phyloP scores from a whole-genome alignment of 2,329 filamentous ascomycete genomes.

The Aspergillus sp. region DNA sequence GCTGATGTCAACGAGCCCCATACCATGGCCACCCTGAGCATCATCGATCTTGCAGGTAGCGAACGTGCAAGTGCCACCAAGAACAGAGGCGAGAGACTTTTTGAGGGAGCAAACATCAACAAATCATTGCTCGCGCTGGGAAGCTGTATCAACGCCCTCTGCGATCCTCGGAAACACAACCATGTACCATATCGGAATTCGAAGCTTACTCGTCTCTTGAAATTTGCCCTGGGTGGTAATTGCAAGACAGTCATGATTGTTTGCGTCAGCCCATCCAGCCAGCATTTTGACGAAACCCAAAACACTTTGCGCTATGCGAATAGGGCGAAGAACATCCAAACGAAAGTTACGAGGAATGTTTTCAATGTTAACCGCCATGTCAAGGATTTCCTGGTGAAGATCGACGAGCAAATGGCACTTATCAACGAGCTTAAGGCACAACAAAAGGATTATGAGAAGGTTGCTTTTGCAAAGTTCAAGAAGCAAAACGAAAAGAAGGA shows the following conservation, averaged over 20 bases:
- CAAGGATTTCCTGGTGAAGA: constrained; percentile 98
- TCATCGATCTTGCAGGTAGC: constrained; percentile 94
- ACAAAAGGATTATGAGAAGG: constrained; percentile 79
- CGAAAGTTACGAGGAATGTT: constrained; percentile 97
- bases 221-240: constrained; percentile 95
- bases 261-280: constrained; percentile 92
- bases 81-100: constrained; percentile 83
- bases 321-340: constrained; percentile 98
- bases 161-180: constrained; percentile 83
- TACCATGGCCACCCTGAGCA: constrained; percentile 96
- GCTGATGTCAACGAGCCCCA: constrained; percentile 89
- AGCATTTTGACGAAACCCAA: constrained; percentile 96
- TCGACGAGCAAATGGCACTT: constrained; percentile 94
- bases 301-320: constrained; percentile 98
- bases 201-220: constrained; percentile 89
- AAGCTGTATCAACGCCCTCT: constrained; percentile 97
- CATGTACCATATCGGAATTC: constrained; percentile 98
- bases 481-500: constrained; percentile 87
- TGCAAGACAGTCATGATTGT: constrained; percentile 99
- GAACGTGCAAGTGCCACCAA: constrained; percentile 95
- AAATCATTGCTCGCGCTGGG: constrained; percentile 92
- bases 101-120: constrained; percentile 98
- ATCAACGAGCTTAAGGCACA: constrained; percentile 94
- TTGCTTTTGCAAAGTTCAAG: constrained; percentile 81
- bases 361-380: constrained; percentile 99